phyloP scores from a whole-genome alignment of 2,329 filamentous ascomycete species.

The Pseudogymnoascus sp. region DNA sequence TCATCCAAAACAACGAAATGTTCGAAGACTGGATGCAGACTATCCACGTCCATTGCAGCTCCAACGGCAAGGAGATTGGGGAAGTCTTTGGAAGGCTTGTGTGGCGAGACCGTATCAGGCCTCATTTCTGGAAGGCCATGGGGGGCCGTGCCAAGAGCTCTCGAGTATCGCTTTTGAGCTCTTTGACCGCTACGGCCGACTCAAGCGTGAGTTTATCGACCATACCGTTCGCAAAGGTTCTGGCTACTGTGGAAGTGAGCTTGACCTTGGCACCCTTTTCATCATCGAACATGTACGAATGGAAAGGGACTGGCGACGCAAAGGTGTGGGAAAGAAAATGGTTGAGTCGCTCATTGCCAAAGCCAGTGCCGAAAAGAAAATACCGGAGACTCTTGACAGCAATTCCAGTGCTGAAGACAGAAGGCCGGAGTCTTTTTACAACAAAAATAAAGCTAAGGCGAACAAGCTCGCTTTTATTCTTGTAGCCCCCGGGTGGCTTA shows the following conservation, averaged over 20 bases:
- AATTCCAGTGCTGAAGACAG: constrained; percentile 16
- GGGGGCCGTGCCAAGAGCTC: constrained; percentile 23
- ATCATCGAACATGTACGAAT: constrained; percentile 19
- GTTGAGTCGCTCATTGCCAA: constrained; percentile 26
- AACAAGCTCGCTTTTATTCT: constrained; percentile 18
- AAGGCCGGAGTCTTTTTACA: neutral
- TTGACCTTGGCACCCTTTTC: constrained; percentile 25
- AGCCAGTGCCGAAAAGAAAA: neutral
- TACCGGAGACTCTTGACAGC: neutral
- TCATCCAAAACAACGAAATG: neutral
- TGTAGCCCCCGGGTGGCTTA: constrained; percentile 16
- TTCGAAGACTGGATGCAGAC: constrained; percentile 15
- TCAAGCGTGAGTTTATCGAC: constrained; percentile 28
- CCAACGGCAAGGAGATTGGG: constrained; percentile 18
- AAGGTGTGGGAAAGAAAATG: constrained; percentile 28
- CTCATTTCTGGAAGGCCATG: constrained; percentile 30
- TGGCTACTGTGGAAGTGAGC: constrained; percentile 25
- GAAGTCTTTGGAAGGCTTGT: constrained; percentile 22
- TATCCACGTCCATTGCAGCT: constrained; percentile 12
- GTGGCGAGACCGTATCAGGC: constrained; percentile 20
- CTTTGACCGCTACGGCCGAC: constrained; percentile 33
- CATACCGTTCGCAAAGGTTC: constrained; percentile 24
- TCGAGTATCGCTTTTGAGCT: constrained; percentile 30
- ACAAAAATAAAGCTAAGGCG: neutral
- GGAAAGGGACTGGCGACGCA: constrained; percentile 21